Evolutionary conservation across 805 yeast species (phyloP), one percentile per base, ranked within the genome.

Genomic region (Candida anglica): DNA sequence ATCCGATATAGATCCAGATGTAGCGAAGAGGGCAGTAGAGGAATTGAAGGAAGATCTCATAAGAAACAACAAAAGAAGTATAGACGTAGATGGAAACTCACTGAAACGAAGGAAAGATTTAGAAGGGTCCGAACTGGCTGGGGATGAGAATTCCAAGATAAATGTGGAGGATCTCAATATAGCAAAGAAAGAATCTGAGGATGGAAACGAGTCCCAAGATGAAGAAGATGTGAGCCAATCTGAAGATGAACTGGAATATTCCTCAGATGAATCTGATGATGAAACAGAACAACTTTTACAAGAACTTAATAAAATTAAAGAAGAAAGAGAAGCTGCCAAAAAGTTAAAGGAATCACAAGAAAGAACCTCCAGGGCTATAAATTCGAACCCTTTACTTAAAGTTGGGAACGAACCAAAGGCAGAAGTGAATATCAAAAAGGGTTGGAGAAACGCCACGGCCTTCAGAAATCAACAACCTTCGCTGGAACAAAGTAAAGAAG

Each of bases 381-480:
- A 27, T 18, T 30, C 43, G 14, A 40, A 37, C 21, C 48, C 43
- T 5, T 30, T 44, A 23, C 30, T 36, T 30, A 34, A 23, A 26
- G 13, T 15, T 23, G 27, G 16, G 8, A 19, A 27, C 20, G n/a
- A 5, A 19, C 37, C 25, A 5, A 27, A 3, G 11, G 6, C 21
- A 6, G 28, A 30, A 5, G 6, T 13, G 9, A 47, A 32, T 18
- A 40, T 32, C 3, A 48, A 58, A 39, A 56, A 49, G 28, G 46
- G 55, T 28, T 61, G 68, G 67, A 42, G 68, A 39, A 43, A 39
- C 6, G 38, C 53, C 3, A 43, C 62, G 0, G 48, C 57, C 4
- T 54, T 50, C 31, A 43, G 39, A 18, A 50, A 47, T 23, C 29
- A 32, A 22, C 28, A 33, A 17, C 3, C 29, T 14, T 13, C 21